A percentile compares a stretch with the other conserved stretches of the same genome.
These are phyloP conservation scores for Saccharum hybrid DNA, from an alignment of 202 grass and related monocot genomes.

Conservation along the genomic window DNA sequence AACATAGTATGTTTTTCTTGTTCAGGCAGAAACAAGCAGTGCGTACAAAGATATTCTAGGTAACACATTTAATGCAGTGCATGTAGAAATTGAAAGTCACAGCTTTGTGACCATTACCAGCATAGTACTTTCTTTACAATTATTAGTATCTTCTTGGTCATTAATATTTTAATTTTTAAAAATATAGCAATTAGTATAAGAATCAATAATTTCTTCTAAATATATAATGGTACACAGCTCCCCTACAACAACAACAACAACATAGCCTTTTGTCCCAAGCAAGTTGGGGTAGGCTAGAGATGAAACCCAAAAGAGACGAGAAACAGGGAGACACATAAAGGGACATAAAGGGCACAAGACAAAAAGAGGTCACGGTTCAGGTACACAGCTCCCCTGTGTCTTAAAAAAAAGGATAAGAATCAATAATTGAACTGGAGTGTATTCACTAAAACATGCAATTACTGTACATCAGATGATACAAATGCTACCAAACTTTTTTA, in stretches of 20 bases:
- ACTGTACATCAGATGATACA: conserved; percentile 5
- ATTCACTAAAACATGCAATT: conserved; percentile 25
- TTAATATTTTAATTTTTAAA: conserved; percentile 5
- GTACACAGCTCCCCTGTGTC: background rate
- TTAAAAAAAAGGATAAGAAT: background rate
- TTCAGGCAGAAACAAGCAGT: background rate
- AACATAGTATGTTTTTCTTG: conserved; percentile 1
- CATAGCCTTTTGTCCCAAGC: too few species aligned
- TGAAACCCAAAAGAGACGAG: too few species aligned
- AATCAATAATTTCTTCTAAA: conserved; percentile 24
- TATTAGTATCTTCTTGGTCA: background rate
- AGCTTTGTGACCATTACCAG: conserved; percentile 2
- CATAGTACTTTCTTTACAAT: conserved; percentile 1
- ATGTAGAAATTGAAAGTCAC: conserved; percentile 11
- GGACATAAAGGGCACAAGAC: too few species aligned
- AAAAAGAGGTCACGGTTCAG: too few species aligned
- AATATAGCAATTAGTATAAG: conserved; percentile 6
- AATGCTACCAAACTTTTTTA: conserved; percentile 22
- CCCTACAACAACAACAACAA: too few species aligned
- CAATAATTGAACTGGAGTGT: background rate
- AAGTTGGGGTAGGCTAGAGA: too few species aligned
- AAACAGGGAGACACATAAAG: too few species aligned
- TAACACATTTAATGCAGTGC: conserved; percentile 25
- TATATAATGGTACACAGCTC: background rate
- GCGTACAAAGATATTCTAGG: background rate